Evolutionary conservation across 2,329 filamentous ascomycete species (phyloP).

Genomic region (Aspergillus ibericus): DNA sequence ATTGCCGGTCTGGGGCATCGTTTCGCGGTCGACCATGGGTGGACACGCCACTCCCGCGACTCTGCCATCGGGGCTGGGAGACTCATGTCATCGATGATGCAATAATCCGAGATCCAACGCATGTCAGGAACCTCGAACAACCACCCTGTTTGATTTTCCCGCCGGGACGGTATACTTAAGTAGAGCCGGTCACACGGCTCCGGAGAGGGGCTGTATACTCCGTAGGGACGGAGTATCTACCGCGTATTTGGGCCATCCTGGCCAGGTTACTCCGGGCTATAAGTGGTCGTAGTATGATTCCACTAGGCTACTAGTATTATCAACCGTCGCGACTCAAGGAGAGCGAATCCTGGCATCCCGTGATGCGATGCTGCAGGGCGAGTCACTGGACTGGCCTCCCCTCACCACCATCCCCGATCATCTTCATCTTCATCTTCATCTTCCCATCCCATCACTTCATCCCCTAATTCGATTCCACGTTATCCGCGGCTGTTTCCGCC

Average conservation of each 20-base stretch:
- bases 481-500: background rate
- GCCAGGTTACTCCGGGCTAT: background rate
- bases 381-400: background rate
- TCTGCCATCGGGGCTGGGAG: background rate
- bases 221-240: too few relatives aligned
- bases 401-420: background rate
- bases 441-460: background rate
- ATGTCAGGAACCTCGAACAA: background rate
- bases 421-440: background rate
- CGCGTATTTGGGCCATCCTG: too few relatives aligned
- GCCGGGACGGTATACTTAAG: background rate
- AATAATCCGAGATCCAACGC: background rate
- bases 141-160: background rate
- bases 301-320: background rate
- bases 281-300: background rate
- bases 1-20: background rate
- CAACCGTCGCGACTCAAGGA: background rate
- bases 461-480: background rate
- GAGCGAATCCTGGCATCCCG: background rate
- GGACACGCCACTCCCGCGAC: constrained; percentile 4
- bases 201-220: background rate
- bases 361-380: constrained; percentile 7
- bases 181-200: too few relatives aligned
- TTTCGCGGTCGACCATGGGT: constrained; percentile 1
- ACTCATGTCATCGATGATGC: constrained; percentile 8